A percentile compares a stretch with the other conserved stretches of the same genome.
These are phyloP conservation scores for Pulchroboletus neoregius DNA, from an alignment of 1,284 basidiomycete genomes.

Conservation along the genomic window DNA sequence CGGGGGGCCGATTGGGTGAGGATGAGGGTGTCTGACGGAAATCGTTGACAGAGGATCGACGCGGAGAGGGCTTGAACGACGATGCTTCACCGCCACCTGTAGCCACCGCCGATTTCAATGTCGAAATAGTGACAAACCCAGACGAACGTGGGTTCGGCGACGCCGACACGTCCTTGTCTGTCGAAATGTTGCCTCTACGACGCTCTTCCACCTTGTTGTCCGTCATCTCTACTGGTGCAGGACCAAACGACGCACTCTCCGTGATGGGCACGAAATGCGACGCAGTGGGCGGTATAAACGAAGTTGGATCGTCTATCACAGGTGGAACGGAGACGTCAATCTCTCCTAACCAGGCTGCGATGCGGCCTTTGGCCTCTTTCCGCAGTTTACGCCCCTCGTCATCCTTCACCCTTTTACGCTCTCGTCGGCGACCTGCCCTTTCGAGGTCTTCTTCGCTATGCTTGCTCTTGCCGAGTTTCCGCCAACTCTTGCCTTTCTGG, in stretches of 20 bases:
- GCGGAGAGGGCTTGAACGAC: constrained; percentile 17
- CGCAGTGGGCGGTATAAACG: constrained; percentile 22
- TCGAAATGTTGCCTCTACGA: not conserved
- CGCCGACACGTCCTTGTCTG: constrained; percentile 31
- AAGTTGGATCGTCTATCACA: constrained; percentile 18
- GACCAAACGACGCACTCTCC: constrained; percentile 24
- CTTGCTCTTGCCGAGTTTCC: constrained; percentile 28
- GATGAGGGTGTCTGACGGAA: constrained; percentile 12
- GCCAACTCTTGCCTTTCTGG: constrained; percentile 30
- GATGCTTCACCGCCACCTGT: constrained; percentile 4
- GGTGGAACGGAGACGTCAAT: constrained; percentile 51
- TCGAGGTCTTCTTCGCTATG: constrained; percentile 33
- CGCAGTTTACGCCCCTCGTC: constrained; percentile 39
- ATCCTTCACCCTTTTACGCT: constrained; percentile 27
- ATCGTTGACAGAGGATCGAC: constrained; percentile 27
- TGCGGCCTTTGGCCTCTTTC: constrained; percentile 60
- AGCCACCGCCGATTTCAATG: constrained; percentile 34
- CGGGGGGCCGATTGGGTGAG: not conserved
- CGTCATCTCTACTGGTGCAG: constrained; percentile 13
- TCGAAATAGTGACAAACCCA: constrained; percentile 64
- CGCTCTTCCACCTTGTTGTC: constrained; percentile 6
- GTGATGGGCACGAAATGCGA: constrained; percentile 25
- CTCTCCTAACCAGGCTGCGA: constrained; percentile 70
- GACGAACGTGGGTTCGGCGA: constrained; percentile 67
- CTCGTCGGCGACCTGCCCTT: constrained; percentile 28